A percentile compares a stretch with the other conserved stretches of the same genome.
These are phyloP conservation scores for Kwoniella botswanensis DNA, from an alignment of 768 basidiomycete species.

Conservation along the genomic window DNA sequence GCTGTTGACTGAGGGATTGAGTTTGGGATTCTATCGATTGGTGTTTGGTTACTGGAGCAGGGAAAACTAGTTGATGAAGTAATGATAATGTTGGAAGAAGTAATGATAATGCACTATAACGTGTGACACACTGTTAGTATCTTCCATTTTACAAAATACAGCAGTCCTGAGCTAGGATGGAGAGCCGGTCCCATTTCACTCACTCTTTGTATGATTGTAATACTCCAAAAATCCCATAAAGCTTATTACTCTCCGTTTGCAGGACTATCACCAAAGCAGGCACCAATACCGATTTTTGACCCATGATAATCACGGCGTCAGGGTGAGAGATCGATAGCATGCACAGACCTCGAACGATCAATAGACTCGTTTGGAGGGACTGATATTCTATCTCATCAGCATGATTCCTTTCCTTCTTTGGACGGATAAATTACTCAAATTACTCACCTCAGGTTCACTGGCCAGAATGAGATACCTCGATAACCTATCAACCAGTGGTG, in stretches of 20 bases:
- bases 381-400: not conserved
- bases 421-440: not conserved
- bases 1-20: conserved; percentile 10
- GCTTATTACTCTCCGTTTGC: conserved; percentile 33
- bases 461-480: conserved; percentile 20
- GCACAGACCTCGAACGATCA: conserved; percentile 33
- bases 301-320: conserved; percentile 48
- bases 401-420: not conserved
- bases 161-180: not conserved
- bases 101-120: conserved; percentile 20
- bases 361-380: conserved; percentile 25
- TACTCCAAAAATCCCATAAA: conserved; percentile 45
- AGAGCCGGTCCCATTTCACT: conserved; percentile 8
- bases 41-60: conserved; percentile 23
- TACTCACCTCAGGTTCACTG: conserved; percentile 5
- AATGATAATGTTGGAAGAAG: conserved; percentile 30
- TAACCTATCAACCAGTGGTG: conserved; percentile 34
- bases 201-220: conserved; percentile 23
- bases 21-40: conserved; percentile 20
- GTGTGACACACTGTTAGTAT: not conserved
- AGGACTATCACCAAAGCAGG: conserved; percentile 46
- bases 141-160: no score
- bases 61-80: conserved; percentile 43
- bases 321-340: conserved; percentile 43
- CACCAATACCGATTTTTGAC: conserved; percentile 38